A percentile compares a stretch with the other conserved stretches of the same genome.
Conservation (phyloP, 2,329 filamentous ascomycete genomes). For the Dactylellina sp. region DNA sequence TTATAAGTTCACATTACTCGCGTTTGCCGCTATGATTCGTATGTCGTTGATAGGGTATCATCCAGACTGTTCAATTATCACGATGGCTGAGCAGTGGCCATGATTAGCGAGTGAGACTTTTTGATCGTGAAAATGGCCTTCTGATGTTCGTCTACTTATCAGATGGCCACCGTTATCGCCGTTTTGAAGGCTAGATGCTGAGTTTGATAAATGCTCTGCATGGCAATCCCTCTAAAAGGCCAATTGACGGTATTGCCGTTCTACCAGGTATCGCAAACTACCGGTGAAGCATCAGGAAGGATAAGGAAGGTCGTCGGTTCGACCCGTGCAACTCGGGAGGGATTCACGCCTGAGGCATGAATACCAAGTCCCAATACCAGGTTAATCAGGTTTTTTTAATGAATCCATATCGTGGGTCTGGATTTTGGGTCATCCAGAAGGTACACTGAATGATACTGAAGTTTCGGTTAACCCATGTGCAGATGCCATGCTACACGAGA, state of each 20-base stretch:
- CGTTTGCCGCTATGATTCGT: no score
- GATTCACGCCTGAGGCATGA: background rate
- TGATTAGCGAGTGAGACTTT: no score
- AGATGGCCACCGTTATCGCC: no score
- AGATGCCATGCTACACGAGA: background rate
- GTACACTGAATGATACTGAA: background rate
- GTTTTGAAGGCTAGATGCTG: no score
- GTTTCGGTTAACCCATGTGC: constrained; percentile 12
- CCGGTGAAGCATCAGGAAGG: background rate
- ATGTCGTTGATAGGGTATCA: no score
- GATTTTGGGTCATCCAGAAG: constrained; percentile 8
- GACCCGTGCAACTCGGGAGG: background rate
- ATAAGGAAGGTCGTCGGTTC: constrained; percentile 22
- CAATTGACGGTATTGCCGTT: constrained; percentile 8
- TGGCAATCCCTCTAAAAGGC: background rate
- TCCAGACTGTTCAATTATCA: no score
- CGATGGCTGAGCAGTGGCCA: no score
- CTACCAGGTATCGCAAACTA: constrained; percentile 19
- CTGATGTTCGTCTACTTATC: no score
- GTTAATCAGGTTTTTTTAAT: constrained; percentile 9
- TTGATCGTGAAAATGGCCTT: no score
- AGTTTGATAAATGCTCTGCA: no score
- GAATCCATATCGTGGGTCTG: constrained; percentile 30
- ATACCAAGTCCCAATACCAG: constrained; percentile 15
- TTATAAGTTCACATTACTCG: no score